Evolutionary conservation across 2,329 filamentous ascomycete species (phyloP).

Genomic region (Alternaria infectoria): DNA sequence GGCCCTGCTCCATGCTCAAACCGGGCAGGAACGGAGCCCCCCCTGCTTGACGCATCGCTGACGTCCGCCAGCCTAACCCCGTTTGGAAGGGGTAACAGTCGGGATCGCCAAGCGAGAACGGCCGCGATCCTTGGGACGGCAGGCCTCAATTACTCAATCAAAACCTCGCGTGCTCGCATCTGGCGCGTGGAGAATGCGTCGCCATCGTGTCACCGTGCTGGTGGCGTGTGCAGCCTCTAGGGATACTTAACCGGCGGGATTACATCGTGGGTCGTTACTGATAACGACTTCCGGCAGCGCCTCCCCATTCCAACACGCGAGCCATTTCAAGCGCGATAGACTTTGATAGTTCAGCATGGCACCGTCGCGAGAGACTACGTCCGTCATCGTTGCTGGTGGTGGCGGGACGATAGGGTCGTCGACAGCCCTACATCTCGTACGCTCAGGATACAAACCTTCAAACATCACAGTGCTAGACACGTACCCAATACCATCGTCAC

Average conservation of each 20-base stretch:
- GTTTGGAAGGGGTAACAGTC: conserved; percentile 6
- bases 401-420: conserved; percentile 61
- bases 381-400: conserved; percentile 55
- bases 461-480: conserved; percentile 58
- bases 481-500: conserved; percentile 54
- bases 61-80: conserved; percentile 3
- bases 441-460: conserved; percentile 54
- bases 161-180: conserved; percentile 2
- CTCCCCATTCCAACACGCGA: background rate
- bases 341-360: conserved; percentile 16
- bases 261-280: conserved; percentile 10
- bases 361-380: conserved; percentile 24
- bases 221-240: conserved; percentile 24
- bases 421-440: conserved; percentile 60
- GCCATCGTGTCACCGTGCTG: conserved; percentile 9
- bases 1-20: background rate
- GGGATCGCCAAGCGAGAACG: conserved; percentile 14
- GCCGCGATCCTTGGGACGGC: conserved; percentile 1
- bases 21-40: background rate
- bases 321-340: background rate
- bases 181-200: conserved; percentile 8
- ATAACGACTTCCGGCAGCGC: conserved; percentile 6
- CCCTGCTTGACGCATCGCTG: conserved; percentile 1
- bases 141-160: conserved; percentile 12
- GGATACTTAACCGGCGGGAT: conserved; percentile 16